Evolutionary conservation across 176 grass and related monocot species (phyloP), one percentile per base, ranked within the genome.

Genomic region (Neostapfia colusana): DNA sequence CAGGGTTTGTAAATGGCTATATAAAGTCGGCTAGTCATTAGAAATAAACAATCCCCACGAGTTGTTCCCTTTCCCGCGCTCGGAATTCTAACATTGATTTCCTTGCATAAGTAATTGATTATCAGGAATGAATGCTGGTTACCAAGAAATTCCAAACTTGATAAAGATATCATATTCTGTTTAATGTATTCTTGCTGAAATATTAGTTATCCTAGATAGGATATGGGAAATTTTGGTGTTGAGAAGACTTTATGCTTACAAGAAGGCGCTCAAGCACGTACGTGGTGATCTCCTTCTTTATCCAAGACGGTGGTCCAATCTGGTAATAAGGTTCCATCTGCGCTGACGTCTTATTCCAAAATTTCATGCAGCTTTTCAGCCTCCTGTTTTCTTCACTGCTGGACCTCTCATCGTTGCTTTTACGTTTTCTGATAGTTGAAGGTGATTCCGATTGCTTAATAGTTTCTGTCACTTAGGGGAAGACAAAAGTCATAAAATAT

Each of bases 231-330:
- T 18, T 3, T 50, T 50, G 4, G 16, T 50, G 18, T 50, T 50
- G 40, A 74, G 10, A 10, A 21, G 12, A 10, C 38, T 8, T 24
- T 39, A 45, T 38, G 12, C 75, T 66, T 78, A 78, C 75, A 38
- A 78, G 61, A 53, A 39, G 0, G 3, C 0, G 0, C 20, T 50
- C 0, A 7, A 78, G 61, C 2, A 16, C 15, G 9, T 51, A 53
- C 7, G 61, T 25, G 7, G 2, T 65, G 7, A 78, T 66, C 45
- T 66, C 14, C 49, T 78, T 78, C 31, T 9, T 78, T 65, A 78
- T 78, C 75, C 75, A 78, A 39, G 45, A 39, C 15, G 31, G 24
- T 66, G 44, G 46, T 9, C 75, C 75, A 53, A 53, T 78, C 13
- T 78, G 61, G 37, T 78, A 78, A 20, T 73, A 6, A 73, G 28